Evolutionary conservation across 2,329 filamentous ascomycete genomes (phyloP).

Genomic region (Alternaria burnsii): DNA sequence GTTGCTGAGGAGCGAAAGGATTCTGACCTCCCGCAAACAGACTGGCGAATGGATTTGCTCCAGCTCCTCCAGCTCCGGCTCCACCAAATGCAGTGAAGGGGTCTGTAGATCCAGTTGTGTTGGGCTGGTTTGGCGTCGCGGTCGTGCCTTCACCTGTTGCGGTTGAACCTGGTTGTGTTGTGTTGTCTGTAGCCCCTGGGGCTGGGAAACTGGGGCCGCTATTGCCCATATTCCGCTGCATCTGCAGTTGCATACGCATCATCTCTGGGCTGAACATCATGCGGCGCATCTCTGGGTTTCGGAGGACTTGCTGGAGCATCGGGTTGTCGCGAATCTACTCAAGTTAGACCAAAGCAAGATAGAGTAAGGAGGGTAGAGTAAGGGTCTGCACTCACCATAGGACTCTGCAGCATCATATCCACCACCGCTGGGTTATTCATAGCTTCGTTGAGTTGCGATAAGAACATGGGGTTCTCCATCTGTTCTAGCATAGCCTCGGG

Average conservation of each 20-base stretch:
- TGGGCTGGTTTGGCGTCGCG: slow-evolving; percentile 50
- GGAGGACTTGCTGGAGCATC: slow-evolving; percentile 84
- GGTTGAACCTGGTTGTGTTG: slow-evolving; percentile 55
- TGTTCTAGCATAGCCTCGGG: slow-evolving; percentile 83
- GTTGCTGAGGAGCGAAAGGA: slow-evolving; percentile 44
- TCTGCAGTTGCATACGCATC: slow-evolving; percentile 80
- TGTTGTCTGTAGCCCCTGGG: slow-evolving; percentile 89
- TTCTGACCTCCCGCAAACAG: slow-evolving; percentile 58
- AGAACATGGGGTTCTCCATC: slow-evolving; percentile 87
- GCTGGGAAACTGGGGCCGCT: slow-evolving; percentile 74
- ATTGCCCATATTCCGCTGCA: slow-evolving; percentile 73
- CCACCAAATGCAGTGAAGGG: slow-evolving; percentile 58
- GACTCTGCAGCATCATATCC: slow-evolving; percentile 73
- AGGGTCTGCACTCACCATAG: slow-evolving; percentile 57
- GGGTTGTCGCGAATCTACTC: slow-evolving; percentile 80
- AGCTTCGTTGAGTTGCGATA: slow-evolving; percentile 89
- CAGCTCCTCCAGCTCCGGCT: slow-evolving; percentile 34
- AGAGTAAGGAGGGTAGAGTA: background rate
- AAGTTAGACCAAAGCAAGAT: slow-evolving; percentile 19
- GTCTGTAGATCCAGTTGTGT: slow-evolving; percentile 50
- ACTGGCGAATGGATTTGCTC: slow-evolving; percentile 67
- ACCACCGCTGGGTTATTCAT: slow-evolving; percentile 94
- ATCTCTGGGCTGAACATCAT: slow-evolving; percentile 94
- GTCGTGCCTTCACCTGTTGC: slow-evolving; percentile 44
- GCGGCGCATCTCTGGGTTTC: slow-evolving; percentile 85